These are phyloP conservation scores for Fusarium sp. DNA, from an alignment of 2,329 filamentous ascomycete genomes.

Conservation along the genomic window DNA sequence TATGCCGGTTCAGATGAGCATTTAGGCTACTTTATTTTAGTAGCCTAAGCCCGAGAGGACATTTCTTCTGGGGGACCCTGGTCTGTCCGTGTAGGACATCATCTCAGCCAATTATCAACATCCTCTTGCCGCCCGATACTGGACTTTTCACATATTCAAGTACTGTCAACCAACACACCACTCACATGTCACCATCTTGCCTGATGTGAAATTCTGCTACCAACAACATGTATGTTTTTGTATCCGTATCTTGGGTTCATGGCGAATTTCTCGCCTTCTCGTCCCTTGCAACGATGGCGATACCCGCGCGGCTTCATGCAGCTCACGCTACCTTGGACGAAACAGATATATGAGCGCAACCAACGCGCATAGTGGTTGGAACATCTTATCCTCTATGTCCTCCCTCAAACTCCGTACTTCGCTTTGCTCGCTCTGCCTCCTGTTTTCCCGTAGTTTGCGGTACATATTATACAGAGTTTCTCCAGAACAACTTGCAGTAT, in stretches of 20 bases:
- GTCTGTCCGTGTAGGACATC: background rate
- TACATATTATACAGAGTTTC: background rate
- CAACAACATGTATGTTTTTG: background rate
- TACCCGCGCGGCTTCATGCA: slow-evolving; percentile 4
- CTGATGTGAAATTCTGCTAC: background rate
- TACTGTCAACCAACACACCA: background rate
- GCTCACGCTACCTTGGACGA: background rate
- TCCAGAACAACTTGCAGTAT: background rate
- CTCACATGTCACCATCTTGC: background rate
- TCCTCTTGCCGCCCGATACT: background rate
- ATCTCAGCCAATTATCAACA: background rate
- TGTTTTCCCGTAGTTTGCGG: background rate
- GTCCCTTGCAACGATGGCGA: background rate
- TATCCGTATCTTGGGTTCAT: background rate
- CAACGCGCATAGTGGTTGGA: background rate
- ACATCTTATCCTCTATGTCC: background rate
- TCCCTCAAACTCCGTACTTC: background rate
- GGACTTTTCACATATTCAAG: background rate
- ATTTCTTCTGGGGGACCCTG: background rate
- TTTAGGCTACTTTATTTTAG: no score
- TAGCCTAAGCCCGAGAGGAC: no score
- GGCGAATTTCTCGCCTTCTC: background rate
- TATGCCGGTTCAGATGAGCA: no score
- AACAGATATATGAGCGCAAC: background rate
- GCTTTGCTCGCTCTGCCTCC: background rate